A percentile compares a stretch with the other conserved stretches of the same genome.
These are phyloP conservation scores for Tothia fuscella DNA, from an alignment of 2,329 filamentous ascomycete genomes.

Conservation along the genomic window DNA sequence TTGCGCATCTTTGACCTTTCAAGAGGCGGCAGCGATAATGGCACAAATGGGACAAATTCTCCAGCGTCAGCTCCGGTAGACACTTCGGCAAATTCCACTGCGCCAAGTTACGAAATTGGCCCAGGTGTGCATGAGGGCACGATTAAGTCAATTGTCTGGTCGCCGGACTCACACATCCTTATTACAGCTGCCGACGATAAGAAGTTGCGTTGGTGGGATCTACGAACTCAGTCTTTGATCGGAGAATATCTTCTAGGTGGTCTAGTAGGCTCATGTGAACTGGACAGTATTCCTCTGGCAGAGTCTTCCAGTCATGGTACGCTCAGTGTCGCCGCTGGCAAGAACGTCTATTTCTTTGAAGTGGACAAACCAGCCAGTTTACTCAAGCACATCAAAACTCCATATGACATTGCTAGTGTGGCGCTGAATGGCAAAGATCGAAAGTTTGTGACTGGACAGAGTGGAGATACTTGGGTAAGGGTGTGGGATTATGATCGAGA, in stretches of 20 bases:
- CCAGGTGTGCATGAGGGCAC: constrained; percentile 70
- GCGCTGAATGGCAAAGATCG: constrained; percentile 70
- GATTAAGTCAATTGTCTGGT: constrained; percentile 97
- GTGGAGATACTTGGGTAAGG: constrained; percentile 90
- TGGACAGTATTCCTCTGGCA: constrained; percentile 34
- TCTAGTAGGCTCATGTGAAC: constrained; percentile 81
- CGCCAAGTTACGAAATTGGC: constrained; percentile 76
- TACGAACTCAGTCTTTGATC: constrained; percentile 63
- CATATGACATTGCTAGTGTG: constrained; percentile 82
- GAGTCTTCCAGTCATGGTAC: constrained; percentile 41
- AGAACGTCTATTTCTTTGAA: constrained; percentile 85
- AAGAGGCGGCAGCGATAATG: constrained; percentile 30
- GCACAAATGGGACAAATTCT: constrained; percentile 14
- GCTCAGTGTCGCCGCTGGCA: constrained; percentile 84
- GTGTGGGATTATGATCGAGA: constrained; percentile 83
- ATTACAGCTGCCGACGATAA: constrained; percentile 87
- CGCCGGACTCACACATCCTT: constrained; percentile 72
- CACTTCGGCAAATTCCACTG: constrained; percentile 29
- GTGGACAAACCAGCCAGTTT: constrained; percentile 54
- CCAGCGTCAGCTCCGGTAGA: constrained; percentile 22
- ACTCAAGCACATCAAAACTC: constrained; percentile 68
- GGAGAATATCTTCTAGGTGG: constrained; percentile 70
- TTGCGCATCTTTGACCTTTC: constrained; percentile 84
- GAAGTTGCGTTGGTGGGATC: constrained; percentile 87
- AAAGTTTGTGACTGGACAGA: constrained; percentile 81